Conservation (phyloP, 2,329 filamentous ascomycete species). For the Colletotrichum lentis region DNA sequence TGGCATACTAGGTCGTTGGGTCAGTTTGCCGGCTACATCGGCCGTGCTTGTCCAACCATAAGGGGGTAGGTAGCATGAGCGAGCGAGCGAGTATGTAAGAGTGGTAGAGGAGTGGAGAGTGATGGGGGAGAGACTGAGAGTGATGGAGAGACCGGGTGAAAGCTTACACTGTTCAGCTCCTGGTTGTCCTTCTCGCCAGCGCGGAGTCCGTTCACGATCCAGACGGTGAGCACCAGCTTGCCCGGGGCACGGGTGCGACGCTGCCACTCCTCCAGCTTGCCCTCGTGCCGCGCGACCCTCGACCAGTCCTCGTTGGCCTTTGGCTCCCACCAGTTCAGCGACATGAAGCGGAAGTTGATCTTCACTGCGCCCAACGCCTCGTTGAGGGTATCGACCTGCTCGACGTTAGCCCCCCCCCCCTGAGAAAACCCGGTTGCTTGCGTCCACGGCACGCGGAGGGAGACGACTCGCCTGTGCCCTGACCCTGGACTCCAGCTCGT, state of each 20-base stretch:
- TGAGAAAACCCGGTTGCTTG: too few relatives aligned
- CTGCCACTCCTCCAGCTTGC: constrained; percentile 31
- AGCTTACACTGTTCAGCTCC: constrained; percentile 30
- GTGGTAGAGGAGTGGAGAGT: too few relatives aligned
- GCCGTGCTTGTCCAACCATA: too few relatives aligned
- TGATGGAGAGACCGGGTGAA: too few relatives aligned
- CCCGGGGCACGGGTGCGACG: constrained; percentile 11
- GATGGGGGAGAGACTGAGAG: too few relatives aligned
- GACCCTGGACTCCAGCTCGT: constrained; percentile 24
- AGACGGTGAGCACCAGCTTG: constrained; percentile 28
- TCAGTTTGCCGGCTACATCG: background rate
- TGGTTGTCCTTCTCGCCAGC: background rate
- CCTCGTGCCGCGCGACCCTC: constrained; percentile 2
- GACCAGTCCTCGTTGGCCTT: constrained; percentile 28
- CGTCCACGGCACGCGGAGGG: too few relatives aligned
- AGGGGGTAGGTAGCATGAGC: too few relatives aligned
- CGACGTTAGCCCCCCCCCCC: background rate
- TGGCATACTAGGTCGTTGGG: constrained; percentile 22
- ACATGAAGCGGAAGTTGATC: constrained; percentile 33
- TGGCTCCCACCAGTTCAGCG: constrained; percentile 34
- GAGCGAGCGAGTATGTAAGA: too few relatives aligned
- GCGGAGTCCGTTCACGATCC: constrained; percentile 21
- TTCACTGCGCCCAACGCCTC: constrained; percentile 21
- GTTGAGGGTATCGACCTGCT: constrained; percentile 22
- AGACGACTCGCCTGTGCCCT: constrained; percentile 23